These are phyloP conservation scores for Bauhinia variegata DNA, from an alignment of 306 rosid genomes.

Conservation along the genomic window DNA sequence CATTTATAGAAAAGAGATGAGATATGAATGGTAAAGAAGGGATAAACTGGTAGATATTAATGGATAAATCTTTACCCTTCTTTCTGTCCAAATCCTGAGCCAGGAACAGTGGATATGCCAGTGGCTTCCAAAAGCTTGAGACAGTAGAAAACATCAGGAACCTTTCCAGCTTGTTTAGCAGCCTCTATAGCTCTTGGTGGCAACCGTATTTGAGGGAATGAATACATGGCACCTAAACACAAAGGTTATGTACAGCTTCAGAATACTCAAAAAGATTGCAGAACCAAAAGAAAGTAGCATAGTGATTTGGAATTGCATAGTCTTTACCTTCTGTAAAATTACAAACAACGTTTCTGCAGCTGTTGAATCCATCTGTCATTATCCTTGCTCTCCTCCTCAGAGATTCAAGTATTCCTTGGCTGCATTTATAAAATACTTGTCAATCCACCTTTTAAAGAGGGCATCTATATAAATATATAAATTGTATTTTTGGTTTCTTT, in stretches of 20 bases:
- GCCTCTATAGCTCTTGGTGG: slow-evolving; percentile 85
- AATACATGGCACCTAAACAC: slow-evolving; percentile 95
- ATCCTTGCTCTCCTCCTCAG: slow-evolving; percentile 89
- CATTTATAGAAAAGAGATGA: not conserved
- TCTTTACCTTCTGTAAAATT: slow-evolving; percentile 95
- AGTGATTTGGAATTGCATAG: not conserved
- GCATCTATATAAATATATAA: not conserved
- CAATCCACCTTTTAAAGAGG: slow-evolving; percentile 27
- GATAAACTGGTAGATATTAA: slow-evolving; percentile 18
- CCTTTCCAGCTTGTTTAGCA: slow-evolving; percentile 86
- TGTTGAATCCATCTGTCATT: slow-evolving; percentile 99
- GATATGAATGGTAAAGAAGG: not conserved
- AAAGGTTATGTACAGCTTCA: slow-evolving; percentile 25
- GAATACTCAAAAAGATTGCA: not conserved
- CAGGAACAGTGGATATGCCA: slow-evolving; percentile 98
- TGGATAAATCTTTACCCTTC: slow-evolving; percentile 65
- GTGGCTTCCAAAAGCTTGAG: slow-evolving; percentile 97
- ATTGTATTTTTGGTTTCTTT: not conserved
- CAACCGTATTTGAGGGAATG: slow-evolving; percentile 91
- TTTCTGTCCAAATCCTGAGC: slow-evolving; percentile 99
- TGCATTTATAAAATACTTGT: slow-evolving; percentile 45
- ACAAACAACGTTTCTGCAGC: slow-evolving; percentile 95
- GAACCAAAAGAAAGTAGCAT: not conserved
- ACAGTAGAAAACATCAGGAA: slow-evolving; percentile 93
- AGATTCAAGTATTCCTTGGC: slow-evolving; percentile 89